phyloP scores from a whole-genome alignment of 306 rosid species.

The Cicer arietinum region DNA sequence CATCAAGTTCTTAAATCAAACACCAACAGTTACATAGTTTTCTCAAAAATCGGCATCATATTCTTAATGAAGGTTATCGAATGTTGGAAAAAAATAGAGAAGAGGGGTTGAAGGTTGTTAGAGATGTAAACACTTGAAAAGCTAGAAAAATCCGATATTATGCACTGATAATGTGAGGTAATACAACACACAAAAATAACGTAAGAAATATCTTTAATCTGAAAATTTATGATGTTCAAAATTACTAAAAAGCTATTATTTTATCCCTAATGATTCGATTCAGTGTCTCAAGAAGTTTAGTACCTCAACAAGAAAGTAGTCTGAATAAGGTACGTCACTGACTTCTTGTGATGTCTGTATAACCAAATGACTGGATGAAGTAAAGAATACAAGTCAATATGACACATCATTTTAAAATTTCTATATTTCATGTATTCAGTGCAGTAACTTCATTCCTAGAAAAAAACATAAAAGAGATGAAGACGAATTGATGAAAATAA shows the following conservation, averaged over 20 bases:
- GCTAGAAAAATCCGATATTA: background rate
- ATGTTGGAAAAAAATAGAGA: too few species aligned
- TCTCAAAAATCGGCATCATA: background rate
- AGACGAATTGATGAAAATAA: slow-evolving; percentile 30
- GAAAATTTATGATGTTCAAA: background rate
- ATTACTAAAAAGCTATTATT: slow-evolving; percentile 29
- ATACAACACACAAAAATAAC: slow-evolving; percentile 11
- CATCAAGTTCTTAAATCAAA: slow-evolving; percentile 9
- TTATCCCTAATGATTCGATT: slow-evolving; percentile 17
- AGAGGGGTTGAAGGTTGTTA: background rate
- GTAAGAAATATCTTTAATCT: background rate
- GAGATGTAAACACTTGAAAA: background rate
- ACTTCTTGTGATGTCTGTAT: slow-evolving; percentile 90
- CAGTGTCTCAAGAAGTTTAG: slow-evolving; percentile 29
- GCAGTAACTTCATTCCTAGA: background rate
- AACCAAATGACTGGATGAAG: slow-evolving; percentile 80
- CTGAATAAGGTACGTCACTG: slow-evolving; percentile 86
- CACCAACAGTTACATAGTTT: background rate
- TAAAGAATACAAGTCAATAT: slow-evolving; percentile 47
- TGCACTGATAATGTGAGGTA: background rate
- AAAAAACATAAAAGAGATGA: background rate
- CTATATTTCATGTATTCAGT: slow-evolving; percentile 4
- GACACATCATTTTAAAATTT: background rate
- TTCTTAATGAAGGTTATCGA: too few species aligned
- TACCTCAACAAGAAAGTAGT: slow-evolving; percentile 96